Base-by-base conservation (phyloP, 2,329 filamentous ascomycete species). In the Venturiaceae sp. region DNA sequence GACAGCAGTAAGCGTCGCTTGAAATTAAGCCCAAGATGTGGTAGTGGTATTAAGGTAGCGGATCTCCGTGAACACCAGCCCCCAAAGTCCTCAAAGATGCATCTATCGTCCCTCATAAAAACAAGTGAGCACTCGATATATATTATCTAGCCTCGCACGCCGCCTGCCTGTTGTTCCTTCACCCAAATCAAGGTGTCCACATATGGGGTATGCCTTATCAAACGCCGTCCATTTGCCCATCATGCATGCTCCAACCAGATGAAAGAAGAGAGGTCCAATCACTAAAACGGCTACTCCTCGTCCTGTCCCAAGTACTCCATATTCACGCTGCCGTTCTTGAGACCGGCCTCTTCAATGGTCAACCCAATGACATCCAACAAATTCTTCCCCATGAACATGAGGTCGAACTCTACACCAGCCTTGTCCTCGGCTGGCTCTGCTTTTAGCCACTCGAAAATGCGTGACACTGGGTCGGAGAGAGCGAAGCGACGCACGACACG, bases 391-490 rank as follows among this genome's bases (percentile, higher is more conserved):
- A 95, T 87, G 62, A 83, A 83, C 71, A 94, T 91, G 63, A 99
- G 80, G 71, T 97, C 92, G 73, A 99, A 99, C 62, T 83, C 81
- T 13, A 87, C 72, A 0, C 87, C 89, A 32, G 83, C 81, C 71
- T 90, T 92, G 65, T 87, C 90, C 64, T 92, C 87, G 53, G 95
- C 72, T 1, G 91, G 89, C 60, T 87, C 84, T 0, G 92, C 87
- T 75, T 97, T 99, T 63, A 99, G 83, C 90, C 92, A 99, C 75
- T 99, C 94, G 72, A 92, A 99, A 50, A 99, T 85, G 13, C 89
- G 83, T 58, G 84, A 81, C 13, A 99, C 91, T 1, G 82, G 78
- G 60, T 99, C 94, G 14, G 82, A 72, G 3, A 92, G 73, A 9
- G 79, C 77, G 73, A 99, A 99, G n/a, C 90, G 83, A 32, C 91